Conservation (phyloP, 1,139 yeast genomes). For the Debaryomyces coudertii region DNA sequence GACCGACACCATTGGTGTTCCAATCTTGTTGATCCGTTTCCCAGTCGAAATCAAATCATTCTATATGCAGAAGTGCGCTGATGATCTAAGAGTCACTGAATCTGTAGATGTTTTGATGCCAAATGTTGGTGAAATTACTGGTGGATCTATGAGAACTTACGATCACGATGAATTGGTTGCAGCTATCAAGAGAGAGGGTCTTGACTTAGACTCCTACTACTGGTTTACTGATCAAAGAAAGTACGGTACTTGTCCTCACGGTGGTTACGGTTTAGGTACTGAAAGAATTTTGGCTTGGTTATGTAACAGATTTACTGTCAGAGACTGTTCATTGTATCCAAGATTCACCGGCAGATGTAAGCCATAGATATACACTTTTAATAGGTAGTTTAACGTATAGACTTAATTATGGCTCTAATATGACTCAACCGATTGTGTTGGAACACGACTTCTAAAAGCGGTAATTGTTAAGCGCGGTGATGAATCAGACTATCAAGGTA, state of each 20-base stretch:
- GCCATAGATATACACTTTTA: conserved; percentile 53
- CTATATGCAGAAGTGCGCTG: conserved; percentile 92
- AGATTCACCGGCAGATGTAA: conserved; percentile 97
- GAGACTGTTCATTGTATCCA: conserved; percentile 97
- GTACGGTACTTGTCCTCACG: conserved; percentile 98
- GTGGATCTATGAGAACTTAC: conserved; percentile 97
- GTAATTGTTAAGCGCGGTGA: conserved; percentile 41
- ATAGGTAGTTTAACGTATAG: conserved; percentile 4
- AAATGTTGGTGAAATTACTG: conserved; percentile 96
- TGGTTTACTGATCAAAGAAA: conserved; percentile 96
- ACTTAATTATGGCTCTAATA: conserved; percentile 1
- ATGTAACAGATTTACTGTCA: conserved; percentile 94
- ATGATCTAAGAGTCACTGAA: conserved; percentile 94
- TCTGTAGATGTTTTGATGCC: conserved; percentile 98
- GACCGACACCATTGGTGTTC: conserved; percentile 93
- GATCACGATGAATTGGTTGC: conserved; percentile 80
- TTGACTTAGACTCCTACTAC: conserved; percentile 79
- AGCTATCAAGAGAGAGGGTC: conserved; percentile 91
- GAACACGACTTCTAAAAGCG: conserved; percentile 22
- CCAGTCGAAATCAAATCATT: conserved; percentile 97
- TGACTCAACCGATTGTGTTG: background rate
- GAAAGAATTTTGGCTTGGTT: conserved; percentile 98
- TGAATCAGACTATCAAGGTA: conserved; percentile 22
- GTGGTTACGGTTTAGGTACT: conserved; percentile 98
- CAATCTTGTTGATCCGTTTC: conserved; percentile 89